Percentiles rank a stretch among this genome's conserved stretches.
Evolutionary conservation across 257 asterid genomes (phyloP).

Genomic region (Solanum appendiculatum): DNA sequence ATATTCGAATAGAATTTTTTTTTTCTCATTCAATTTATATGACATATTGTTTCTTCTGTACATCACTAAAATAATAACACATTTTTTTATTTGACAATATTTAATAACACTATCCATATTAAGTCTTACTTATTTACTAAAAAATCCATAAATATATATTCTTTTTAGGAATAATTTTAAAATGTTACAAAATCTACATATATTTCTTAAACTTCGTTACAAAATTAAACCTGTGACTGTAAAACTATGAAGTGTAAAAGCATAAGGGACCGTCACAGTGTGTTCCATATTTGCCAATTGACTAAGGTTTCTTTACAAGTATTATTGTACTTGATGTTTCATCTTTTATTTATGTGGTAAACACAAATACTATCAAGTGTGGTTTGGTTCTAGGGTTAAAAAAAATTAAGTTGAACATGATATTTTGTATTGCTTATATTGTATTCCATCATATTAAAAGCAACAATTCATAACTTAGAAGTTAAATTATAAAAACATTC

Average conservation of each 20-base stretch:
- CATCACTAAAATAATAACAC: too few relatives aligned
- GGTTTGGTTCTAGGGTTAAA: neutral
- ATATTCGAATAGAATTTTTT: neutral
- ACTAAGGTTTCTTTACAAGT: constrained; percentile 15
- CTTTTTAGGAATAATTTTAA: neutral
- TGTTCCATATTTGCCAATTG: constrained; percentile 33
- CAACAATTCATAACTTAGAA: too few relatives aligned
- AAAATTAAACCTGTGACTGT: neutral
- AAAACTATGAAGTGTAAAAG: neutral
- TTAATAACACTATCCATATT: too few relatives aligned
- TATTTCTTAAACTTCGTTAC: neutral
- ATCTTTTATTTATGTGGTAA: neutral
- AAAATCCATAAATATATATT: neutral
- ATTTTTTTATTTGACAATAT: too few relatives aligned
- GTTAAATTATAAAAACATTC: too few relatives aligned
- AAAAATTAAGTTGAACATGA: neutral
- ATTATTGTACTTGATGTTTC: neutral
- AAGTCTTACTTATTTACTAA: neutral
- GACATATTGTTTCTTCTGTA: too few relatives aligned
- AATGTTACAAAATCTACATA: neutral
- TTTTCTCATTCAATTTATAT: neutral
- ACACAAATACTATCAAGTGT: neutral
- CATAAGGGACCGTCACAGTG: constrained; percentile 13
- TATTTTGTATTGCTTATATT: neutral
- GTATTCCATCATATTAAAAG: neutral